Conservation (phyloP, 495 filamentous ascomycete species). For the Penicillium canescens region DNA sequence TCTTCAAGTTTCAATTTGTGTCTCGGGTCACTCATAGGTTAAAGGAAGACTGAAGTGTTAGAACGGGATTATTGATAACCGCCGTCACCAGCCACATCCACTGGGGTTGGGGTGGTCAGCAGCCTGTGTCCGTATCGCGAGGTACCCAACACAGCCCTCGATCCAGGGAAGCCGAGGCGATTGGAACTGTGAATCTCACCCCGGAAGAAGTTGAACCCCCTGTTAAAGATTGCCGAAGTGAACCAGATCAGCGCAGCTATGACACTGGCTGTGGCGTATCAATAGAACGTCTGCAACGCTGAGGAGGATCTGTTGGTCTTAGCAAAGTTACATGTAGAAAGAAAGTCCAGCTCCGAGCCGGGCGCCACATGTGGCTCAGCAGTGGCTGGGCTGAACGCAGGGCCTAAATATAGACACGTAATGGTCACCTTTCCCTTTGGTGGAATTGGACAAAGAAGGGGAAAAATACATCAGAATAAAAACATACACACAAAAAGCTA, state of each 20-base stretch:
- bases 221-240: constrained; percentile 8
- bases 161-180: constrained; percentile 17
- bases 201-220: constrained; percentile 8
- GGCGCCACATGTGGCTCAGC: constrained; percentile 13
- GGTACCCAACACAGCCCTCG: constrained; percentile 12
- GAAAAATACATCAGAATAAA: no score
- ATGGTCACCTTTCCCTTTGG: no score
- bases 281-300: constrained; percentile 13
- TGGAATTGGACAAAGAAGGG: no score
- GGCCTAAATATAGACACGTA: background rate
- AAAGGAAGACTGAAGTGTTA: no score
- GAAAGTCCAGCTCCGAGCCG: background rate
- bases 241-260: constrained; percentile 17
- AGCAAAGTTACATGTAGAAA: background rate
- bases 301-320: constrained; percentile 10
- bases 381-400: constrained; percentile 4
- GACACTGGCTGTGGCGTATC: constrained; percentile 12
- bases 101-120: constrained; percentile 15
- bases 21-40: no score
- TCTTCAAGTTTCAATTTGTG: no score
- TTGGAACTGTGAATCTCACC: constrained; percentile 17
- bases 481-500: no score
- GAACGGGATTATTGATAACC: no score
- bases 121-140: constrained; percentile 13
- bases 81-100: constrained; percentile 17